Percentiles rank a stretch among this genome's conserved stretches.
Evolutionary conservation across 306 rosid species (phyloP).

Genomic region (Trifolium pratense): DNA sequence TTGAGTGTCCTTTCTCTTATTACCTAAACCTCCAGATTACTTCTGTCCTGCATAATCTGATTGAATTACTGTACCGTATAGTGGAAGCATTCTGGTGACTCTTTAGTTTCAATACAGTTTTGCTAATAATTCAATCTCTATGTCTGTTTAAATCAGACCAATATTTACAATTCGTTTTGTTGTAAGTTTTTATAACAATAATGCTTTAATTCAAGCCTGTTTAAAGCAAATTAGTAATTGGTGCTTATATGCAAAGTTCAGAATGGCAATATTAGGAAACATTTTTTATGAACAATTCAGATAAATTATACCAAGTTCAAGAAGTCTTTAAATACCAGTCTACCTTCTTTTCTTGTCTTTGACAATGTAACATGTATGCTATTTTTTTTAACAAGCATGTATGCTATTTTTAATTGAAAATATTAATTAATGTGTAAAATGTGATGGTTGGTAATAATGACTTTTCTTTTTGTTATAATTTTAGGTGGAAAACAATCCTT

Average conservation of each 20-base stretch:
- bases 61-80: conserved; percentile 2
- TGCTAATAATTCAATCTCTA: conserved; percentile 3
- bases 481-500: conserved; percentile 94
- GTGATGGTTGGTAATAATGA: conserved; percentile 20
- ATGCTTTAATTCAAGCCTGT: neutral
- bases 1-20: conserved; percentile 23
- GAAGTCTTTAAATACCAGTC: conserved; percentile 20
- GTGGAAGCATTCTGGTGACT: conserved; percentile 5
- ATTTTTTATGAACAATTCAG: conserved; percentile 28
- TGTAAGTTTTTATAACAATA: neutral
- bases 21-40: conserved; percentile 30
- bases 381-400: conserved; percentile 8
- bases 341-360: conserved; percentile 20
- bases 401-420: conserved; percentile 12
- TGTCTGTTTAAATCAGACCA: conserved; percentile 27
- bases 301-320: conserved; percentile 1
- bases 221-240: conserved; percentile 28
- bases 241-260: conserved; percentile 22
- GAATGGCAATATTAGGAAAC: conserved; percentile 28
- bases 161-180: conserved; percentile 21
- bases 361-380: neutral
- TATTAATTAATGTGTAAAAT: neutral
- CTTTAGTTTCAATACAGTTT: neutral
- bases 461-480: conserved; percentile 37
- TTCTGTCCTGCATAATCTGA: conserved; percentile 30